Evolutionary conservation across 345 rosid genomes (phyloP).

Genomic region (Eucalyptus albens): DNA sequence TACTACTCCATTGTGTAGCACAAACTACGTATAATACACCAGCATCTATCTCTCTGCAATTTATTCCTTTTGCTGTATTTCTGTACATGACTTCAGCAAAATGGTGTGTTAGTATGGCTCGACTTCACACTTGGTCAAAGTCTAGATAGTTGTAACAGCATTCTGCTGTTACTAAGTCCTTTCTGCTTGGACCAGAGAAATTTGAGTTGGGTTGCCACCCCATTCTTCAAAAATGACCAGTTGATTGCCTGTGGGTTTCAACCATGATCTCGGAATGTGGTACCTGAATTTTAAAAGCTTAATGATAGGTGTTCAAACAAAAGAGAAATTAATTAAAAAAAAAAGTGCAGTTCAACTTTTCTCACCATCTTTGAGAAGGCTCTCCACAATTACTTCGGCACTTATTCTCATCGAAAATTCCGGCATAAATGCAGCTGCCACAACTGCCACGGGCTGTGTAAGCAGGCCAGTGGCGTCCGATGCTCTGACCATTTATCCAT

Average conservation of each 20-base stretch:
- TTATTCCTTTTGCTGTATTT: not conserved
- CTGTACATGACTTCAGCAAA: not conserved
- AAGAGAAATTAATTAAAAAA: not conserved
- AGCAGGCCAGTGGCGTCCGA: slow-evolving; percentile 82
- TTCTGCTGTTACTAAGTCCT: not conserved
- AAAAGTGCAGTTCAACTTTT: not conserved
- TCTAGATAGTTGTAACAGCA: not conserved
- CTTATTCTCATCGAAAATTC: slow-evolving; percentile 28
- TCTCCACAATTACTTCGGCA: slow-evolving; percentile 57
- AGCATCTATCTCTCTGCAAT: not conserved
- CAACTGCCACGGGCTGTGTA: slow-evolving; percentile 63
- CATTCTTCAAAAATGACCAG: slow-evolving; percentile 16
- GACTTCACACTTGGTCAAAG: not conserved
- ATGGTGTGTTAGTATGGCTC: not conserved
- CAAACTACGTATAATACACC: not conserved
- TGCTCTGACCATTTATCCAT: slow-evolving; percentile 79
- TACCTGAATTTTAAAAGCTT: slow-evolving; percentile 33
- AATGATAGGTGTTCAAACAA: not conserved
- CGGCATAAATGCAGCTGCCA: slow-evolving; percentile 65
- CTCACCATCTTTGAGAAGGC: slow-evolving; percentile 77
- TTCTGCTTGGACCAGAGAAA: slow-evolving; percentile 35
- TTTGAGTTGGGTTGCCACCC: slow-evolving; percentile 78
- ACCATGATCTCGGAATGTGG: slow-evolving; percentile 87
- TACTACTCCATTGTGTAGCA: not conserved
- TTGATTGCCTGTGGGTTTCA: slow-evolving; percentile 47